Percentiles rank a stretch among this genome's conserved stretches.
Evolutionary conservation across 768 basidiomycete genomes (phyloP).

Genomic region (Hemileccinum rubropunctum): DNA sequence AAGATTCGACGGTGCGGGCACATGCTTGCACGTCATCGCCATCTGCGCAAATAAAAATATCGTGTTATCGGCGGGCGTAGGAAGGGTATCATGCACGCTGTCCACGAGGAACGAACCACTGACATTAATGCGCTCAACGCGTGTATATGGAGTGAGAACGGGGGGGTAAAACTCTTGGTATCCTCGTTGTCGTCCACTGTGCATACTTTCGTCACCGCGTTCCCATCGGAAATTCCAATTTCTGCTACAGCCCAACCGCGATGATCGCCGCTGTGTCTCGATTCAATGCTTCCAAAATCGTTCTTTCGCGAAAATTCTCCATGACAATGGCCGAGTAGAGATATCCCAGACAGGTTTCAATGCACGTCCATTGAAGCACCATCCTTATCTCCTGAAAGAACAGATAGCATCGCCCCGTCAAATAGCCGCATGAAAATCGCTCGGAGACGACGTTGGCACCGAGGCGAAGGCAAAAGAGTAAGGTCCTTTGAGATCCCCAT

Average conservation of each 20-base stretch:
- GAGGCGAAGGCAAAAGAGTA: not conserved
- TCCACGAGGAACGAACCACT: not conserved
- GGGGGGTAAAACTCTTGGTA: not conserved
- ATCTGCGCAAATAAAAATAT: not conserved
- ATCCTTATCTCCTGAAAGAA: not conserved
- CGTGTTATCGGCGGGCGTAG: not conserved
- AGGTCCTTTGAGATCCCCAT: not conserved
- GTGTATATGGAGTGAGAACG: not conserved
- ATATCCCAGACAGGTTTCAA: not conserved
- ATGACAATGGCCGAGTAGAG: not conserved
- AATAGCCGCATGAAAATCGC: not conserved
- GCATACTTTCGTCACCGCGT: not conserved
- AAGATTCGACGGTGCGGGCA: not conserved
- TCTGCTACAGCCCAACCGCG: not conserved
- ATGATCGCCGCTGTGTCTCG: not conserved
- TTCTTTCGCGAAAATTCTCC: not conserved
- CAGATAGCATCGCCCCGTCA: not conserved
- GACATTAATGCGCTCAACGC: conserved; percentile 1
- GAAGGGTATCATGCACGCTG: not conserved
- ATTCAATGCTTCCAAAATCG: conserved; percentile 1
- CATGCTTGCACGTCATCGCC: not conserved
- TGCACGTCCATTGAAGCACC: not conserved
- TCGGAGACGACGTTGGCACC: not conserved
- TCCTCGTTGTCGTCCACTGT: not conserved
- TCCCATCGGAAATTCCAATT: conserved; percentile 4